Percentiles rank a stretch among this genome's conserved stretches.
Evolutionary conservation across 2,329 filamentous ascomycete genomes (phyloP).

Genomic region (Pezicula neosporulosa): DNA sequence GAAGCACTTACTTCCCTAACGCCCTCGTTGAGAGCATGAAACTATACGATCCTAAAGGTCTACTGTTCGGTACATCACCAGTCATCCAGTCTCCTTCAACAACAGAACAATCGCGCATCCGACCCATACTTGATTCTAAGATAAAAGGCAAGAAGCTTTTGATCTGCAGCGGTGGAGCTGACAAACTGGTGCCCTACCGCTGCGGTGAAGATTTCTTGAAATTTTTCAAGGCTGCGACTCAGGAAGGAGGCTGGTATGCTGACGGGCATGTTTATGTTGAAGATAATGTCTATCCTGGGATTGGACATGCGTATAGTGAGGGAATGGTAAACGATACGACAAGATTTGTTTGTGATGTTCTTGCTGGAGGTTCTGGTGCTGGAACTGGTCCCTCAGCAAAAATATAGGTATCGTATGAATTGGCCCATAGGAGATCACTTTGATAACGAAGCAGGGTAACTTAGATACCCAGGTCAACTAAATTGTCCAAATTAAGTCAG

Average conservation of each 20-base stretch:
- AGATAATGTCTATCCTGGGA: constrained; percentile 64
- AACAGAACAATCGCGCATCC: constrained; percentile 40
- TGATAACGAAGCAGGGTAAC: not conserved
- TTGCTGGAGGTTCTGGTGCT: constrained; percentile 6
- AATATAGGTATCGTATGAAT: constrained; percentile 8
- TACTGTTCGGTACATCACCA: constrained; percentile 57
- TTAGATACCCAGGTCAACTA: too few species aligned
- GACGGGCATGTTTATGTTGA: constrained; percentile 55
- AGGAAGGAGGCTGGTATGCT: constrained; percentile 41
- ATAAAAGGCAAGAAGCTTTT: constrained; percentile 62
- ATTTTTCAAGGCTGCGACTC: constrained; percentile 54
- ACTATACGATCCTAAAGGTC: constrained; percentile 69
- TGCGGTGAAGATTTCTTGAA: constrained; percentile 57
- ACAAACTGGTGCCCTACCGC: constrained; percentile 70
- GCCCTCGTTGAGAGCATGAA: constrained; percentile 61
- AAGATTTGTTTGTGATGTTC: constrained; percentile 51
- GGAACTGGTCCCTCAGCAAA: constrained; percentile 4
- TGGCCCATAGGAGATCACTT: not conserved
- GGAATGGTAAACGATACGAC: constrained; percentile 67
- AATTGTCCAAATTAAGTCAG: too few species aligned
- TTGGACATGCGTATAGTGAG: constrained; percentile 66
- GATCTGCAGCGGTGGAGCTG: constrained; percentile 60
- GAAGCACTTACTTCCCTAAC: constrained; percentile 72
- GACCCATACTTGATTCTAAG: constrained; percentile 41
- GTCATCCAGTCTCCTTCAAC: constrained; percentile 26